Conservation (phyloP, 2,329 filamentous ascomycete genomes). For the Xylaria hypoxylon region DNA sequence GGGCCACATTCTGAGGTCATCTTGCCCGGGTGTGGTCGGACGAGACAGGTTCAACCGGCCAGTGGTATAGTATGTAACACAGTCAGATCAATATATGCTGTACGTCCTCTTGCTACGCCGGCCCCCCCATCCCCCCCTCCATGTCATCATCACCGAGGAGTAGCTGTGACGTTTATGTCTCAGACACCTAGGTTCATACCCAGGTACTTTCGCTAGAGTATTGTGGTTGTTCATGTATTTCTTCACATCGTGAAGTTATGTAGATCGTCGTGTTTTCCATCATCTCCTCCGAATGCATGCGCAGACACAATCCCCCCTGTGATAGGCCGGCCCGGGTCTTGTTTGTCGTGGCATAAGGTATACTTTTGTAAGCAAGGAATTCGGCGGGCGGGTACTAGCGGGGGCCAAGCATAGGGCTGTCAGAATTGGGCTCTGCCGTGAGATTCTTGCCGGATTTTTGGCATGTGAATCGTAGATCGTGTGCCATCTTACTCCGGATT, state of each 20-base stretch:
- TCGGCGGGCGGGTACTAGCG: background rate
- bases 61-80: background rate
- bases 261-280: too few relatives aligned
- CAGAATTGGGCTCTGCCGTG: constrained; percentile 3
- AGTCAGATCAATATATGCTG: constrained; percentile 17
- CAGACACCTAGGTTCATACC: background rate
- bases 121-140: constrained; percentile 7
- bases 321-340: too few relatives aligned
- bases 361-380: constrained; percentile 4
- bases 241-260: too few relatives aligned
- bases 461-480: background rate
- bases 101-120: background rate
- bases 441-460: background rate
- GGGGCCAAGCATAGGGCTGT: background rate
- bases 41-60: background rate
- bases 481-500: background rate
- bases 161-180: background rate
- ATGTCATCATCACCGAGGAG: constrained; percentile 12
- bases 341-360: background rate
- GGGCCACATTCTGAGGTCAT: background rate
- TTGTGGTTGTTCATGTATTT: too few relatives aligned
- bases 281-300: background rate
- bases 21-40: constrained; percentile 1
- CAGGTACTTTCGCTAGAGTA: too few relatives aligned
- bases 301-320: background rate